phyloP scores from a whole-genome alignment of 2,329 filamentous ascomycete species.

The Fusarium foetens region DNA sequence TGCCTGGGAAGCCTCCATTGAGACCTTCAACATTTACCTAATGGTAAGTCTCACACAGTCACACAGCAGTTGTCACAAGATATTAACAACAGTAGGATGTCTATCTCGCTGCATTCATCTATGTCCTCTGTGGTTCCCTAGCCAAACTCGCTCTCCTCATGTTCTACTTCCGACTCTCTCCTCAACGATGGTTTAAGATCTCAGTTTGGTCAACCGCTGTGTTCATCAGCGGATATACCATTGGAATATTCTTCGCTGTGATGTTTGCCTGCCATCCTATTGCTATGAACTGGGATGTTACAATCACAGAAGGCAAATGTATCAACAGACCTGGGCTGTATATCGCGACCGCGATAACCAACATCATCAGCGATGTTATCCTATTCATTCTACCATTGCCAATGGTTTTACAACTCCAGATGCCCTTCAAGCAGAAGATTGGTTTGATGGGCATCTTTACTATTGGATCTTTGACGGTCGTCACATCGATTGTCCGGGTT shows the following conservation, averaged over 20 bases:
- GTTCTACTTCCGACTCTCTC: constrained; percentile 53
- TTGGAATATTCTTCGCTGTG: constrained; percentile 48
- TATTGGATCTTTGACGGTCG: constrained; percentile 52
- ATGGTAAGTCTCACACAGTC: constrained; percentile 19
- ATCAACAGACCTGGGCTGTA: constrained; percentile 59
- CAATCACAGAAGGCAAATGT: constrained; percentile 50
- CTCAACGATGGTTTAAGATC: constrained; percentile 48
- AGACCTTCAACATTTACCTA: constrained; percentile 42
- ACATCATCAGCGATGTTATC: constrained; percentile 59
- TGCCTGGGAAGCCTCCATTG: constrained; percentile 46
- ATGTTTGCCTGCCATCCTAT: constrained; percentile 53
- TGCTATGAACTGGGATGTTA: constrained; percentile 45
- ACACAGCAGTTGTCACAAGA: accelerated
- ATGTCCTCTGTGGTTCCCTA: constrained; percentile 49
- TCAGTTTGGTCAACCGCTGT: constrained; percentile 45
- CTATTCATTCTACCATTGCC: constrained; percentile 59
- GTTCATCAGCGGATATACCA: constrained; percentile 47
- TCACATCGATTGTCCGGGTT: constrained; percentile 48
- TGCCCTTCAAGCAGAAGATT: constrained; percentile 59
- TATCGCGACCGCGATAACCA: constrained; percentile 58
- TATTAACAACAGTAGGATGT: constrained; percentile 36
- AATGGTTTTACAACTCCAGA: constrained; percentile 56
- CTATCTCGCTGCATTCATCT: constrained; percentile 45
- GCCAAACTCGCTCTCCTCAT: constrained; percentile 53
- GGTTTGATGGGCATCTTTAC: constrained; percentile 57